These are phyloP conservation scores for Russula griseocarnosa DNA, from an alignment of 768 basidiomycete species.

Conservation along the genomic window DNA sequence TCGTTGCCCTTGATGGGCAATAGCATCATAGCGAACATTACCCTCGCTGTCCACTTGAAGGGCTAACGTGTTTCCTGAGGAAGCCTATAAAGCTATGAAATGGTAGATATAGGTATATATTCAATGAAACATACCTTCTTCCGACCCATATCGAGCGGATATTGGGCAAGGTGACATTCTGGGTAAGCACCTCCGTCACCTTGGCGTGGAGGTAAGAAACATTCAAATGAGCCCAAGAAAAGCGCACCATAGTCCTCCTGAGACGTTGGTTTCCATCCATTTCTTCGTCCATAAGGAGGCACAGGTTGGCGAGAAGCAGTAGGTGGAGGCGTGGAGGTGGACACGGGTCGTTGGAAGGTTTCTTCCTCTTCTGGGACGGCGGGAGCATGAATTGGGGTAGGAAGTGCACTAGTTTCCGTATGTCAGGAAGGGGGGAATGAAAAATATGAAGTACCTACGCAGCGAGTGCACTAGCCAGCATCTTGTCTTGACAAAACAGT, in stretches of 20 bases:
- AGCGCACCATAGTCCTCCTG: conserved; percentile 78
- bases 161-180: conserved; percentile 96
- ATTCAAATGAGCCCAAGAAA: conserved; percentile 23
- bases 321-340: conserved; percentile 34
- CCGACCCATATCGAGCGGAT: conserved; percentile 90
- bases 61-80: conserved; percentile 91
- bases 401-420: conserved; percentile 52
- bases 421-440: conserved; percentile 18
- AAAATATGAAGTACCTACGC: conserved; percentile 48
- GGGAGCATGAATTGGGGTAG: conserved; percentile 56
- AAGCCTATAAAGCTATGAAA: conserved; percentile 48
- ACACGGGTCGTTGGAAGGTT: conserved; percentile 37
- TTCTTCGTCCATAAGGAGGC: conserved; percentile 83
- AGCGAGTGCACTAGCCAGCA: conserved; percentile 60
- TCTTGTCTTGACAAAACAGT: conserved; percentile 29
- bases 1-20: conserved; percentile 92
- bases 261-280: conserved; percentile 80
- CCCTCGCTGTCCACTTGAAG: conserved; percentile 96
- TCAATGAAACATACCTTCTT: conserved; percentile 66
- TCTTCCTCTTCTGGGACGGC: conserved; percentile 59
- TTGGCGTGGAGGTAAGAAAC: conserved; percentile 32
- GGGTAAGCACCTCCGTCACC: conserved; percentile 86
- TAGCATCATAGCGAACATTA: conserved; percentile 94
- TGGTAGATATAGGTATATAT: not conserved
- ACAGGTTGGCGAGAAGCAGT: conserved; percentile 51